Evolutionary conservation across 345 rosid species (phyloP).

Genomic region (Gossypium mustelinum): DNA sequence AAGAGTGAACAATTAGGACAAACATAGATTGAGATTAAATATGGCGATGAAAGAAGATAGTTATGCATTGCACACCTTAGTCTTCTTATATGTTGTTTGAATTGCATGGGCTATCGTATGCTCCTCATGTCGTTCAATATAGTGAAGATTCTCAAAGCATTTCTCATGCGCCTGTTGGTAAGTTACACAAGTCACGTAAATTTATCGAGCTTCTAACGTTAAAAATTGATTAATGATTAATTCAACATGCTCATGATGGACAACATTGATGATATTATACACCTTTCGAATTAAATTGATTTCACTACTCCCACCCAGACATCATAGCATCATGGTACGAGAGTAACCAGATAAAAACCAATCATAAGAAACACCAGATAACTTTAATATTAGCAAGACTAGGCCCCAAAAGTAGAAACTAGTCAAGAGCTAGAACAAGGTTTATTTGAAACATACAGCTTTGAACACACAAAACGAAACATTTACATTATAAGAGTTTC

Average conservation of each 20-base stretch:
- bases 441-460: neutral
- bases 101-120: slow-evolving; percentile 96
- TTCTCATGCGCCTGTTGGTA: slow-evolving; percentile 75
- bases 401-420: neutral
- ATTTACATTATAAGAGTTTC: neutral
- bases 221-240: slow-evolving; percentile 8
- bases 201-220: neutral
- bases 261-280: neutral
- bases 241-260: neutral
- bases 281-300: neutral
- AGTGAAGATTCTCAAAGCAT: slow-evolving; percentile 94
- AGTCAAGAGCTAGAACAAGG: neutral
- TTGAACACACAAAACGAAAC: neutral
- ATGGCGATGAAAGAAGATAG: neutral
- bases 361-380: neutral
- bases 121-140: slow-evolving; percentile 80
- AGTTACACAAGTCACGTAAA: neutral
- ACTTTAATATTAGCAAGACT: neutral
- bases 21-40: slow-evolving; percentile 3
- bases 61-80: slow-evolving; percentile 68
- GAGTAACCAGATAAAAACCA: neutral
- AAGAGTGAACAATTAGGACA: neutral
- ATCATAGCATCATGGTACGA: neutral
- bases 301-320: neutral
- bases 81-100: slow-evolving; percentile 77